Conservation (phyloP, 106 monocot genomes). For the Dioscorea dumetorum region DNA sequence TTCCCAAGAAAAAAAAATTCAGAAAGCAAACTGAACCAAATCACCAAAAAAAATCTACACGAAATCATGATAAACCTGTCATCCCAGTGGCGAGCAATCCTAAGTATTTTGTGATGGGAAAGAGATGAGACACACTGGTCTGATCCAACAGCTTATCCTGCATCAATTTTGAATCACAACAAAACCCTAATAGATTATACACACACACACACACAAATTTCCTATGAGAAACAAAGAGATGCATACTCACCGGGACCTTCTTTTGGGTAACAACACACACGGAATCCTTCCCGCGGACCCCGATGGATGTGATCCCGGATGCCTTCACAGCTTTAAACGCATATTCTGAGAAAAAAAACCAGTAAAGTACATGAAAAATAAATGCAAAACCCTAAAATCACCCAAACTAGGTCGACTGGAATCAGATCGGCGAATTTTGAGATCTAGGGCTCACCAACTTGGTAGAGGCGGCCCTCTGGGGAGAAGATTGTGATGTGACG, state of each 20-base stretch:
- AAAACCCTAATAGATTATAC: not conserved
- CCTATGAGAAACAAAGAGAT: not conserved
- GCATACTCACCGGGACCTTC: slow-evolving; percentile 67
- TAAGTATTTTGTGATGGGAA: slow-evolving; percentile 64
- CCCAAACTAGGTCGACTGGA: not conserved
- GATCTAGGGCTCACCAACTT: slow-evolving; percentile 71
- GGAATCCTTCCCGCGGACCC: slow-evolving; percentile 69
- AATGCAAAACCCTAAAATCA: not conserved
- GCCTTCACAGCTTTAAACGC: slow-evolving; percentile 90
- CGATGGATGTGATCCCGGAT: slow-evolving; percentile 64
- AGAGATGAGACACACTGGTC: slow-evolving; percentile 73
- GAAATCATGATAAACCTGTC: slow-evolving; percentile 47
- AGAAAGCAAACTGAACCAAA: not conserved
- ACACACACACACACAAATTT: not conserved
- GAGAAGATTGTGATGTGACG: slow-evolving; percentile 99
- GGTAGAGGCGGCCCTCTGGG: slow-evolving; percentile 94
- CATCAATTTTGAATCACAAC: slow-evolving; percentile 6
- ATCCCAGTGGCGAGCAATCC: slow-evolving; percentile 77
- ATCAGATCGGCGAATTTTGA: not conserved
- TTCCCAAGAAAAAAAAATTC: not conserved
- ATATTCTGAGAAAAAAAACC: slow-evolving; percentile 38
- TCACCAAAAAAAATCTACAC: not conserved
- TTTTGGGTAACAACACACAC: slow-evolving; percentile 84
- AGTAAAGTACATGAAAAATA: not conserved
- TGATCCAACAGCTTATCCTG: slow-evolving; percentile 89